These are phyloP conservation scores for Mangifera indica DNA, from an alignment of 345 rosid species.

Conservation along the genomic window DNA sequence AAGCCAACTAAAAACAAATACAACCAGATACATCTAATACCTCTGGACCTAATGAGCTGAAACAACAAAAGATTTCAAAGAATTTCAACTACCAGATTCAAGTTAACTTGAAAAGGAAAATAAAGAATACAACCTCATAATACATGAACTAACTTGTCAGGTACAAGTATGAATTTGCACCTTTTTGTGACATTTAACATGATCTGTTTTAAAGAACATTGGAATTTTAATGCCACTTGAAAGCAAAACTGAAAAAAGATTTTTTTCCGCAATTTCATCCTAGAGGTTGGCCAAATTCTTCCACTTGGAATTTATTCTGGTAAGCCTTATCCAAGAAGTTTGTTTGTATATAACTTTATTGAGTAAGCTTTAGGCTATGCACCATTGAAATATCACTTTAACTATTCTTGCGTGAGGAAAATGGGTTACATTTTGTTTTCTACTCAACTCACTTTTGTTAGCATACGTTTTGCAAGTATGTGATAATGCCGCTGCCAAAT, in stretches of 20 bases:
- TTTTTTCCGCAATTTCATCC: not conserved
- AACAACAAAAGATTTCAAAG: not conserved
- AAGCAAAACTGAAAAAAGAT: not conserved
- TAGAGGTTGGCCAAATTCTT: not conserved
- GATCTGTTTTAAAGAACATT: not conserved
- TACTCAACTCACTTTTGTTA: slow-evolving; percentile 71
- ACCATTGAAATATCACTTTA: not conserved
- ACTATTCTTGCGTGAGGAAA: slow-evolving; percentile 1
- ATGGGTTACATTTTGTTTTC: not conserved
- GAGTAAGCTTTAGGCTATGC: not conserved
- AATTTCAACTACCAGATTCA: not conserved
- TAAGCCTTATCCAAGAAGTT: not conserved
- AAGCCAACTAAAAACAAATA: no score
- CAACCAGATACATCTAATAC: no score
- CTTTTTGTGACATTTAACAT: not conserved
- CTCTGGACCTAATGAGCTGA: not conserved
- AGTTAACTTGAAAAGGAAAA: no score
- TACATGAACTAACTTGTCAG: not conserved
- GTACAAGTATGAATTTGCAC: not conserved
- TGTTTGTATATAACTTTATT: not conserved
- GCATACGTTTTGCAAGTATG: slow-evolving; percentile 96
- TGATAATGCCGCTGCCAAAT: slow-evolving; percentile 99
- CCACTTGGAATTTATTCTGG: not conserved
- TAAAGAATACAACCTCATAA: not conserved
- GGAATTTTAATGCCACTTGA: not conserved